Percentiles rank a stretch among this genome's conserved stretches.
Conservation (phyloP, 169 alveolate species). For the Eimeria nieschulzi region DNA sequence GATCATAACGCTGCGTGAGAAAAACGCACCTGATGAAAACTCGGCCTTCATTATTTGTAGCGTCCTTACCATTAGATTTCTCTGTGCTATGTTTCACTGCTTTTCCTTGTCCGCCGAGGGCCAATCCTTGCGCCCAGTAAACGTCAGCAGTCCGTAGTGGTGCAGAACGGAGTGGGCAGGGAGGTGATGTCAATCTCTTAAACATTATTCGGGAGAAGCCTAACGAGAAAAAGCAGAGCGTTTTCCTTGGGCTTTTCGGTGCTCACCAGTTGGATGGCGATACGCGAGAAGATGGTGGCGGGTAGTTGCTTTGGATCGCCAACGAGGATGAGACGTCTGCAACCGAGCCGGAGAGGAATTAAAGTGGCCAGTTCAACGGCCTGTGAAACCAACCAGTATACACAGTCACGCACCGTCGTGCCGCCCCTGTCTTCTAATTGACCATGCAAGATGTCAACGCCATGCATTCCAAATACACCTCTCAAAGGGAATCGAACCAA, state of each 20-base stretch:
- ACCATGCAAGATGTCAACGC: neutral
- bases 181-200: neutral
- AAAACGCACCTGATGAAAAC: neutral
- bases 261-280: constrained; percentile 76
- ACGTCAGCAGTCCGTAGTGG: neutral
- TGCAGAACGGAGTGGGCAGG: neutral
- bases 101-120: neutral
- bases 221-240: too few species aligned
- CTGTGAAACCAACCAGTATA: constrained; percentile 37
- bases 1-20: constrained; percentile 82
- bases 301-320: constrained; percentile 99
- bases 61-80: too few species aligned
- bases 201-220: too few species aligned
- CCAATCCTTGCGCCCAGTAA: neutral
- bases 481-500: neutral
- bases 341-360: constrained; percentile 85
- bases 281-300: constrained; percentile 95
- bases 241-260: too few species aligned
- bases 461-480: neutral
- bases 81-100: too few species aligned
- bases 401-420: neutral
- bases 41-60: neutral
- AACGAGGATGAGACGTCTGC: constrained; percentile 94
- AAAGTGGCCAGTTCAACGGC: constrained; percentile 88
- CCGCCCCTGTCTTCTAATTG: neutral